phyloP scores from a whole-genome alignment of 2,329 filamentous ascomycete species.

The Aspergillus neoniger region DNA sequence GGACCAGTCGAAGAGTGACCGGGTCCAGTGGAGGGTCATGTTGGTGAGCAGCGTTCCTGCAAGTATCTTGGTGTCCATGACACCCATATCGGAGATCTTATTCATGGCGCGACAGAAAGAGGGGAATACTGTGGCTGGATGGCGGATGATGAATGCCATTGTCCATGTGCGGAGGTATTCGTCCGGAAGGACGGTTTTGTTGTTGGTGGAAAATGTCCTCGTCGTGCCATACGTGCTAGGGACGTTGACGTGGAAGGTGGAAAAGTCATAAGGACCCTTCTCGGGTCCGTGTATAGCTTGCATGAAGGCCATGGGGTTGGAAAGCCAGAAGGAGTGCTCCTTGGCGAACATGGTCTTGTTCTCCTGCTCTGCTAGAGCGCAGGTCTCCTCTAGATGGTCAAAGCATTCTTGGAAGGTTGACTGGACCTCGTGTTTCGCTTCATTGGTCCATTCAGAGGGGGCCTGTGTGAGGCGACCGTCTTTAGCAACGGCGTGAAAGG shows the following conservation, averaged over 20 bases:
- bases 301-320: slow-evolving; percentile 24
- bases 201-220: slow-evolving; percentile 23
- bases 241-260: slow-evolving; percentile 20
- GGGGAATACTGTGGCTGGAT: slow-evolving; percentile 3
- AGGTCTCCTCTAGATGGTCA: slow-evolving; percentile 28
- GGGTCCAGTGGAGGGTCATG: slow-evolving; percentile 1
- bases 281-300: slow-evolving; percentile 14
- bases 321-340: slow-evolving; percentile 38
- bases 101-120: neutral
- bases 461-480: slow-evolving; percentile 21
- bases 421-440: slow-evolving; percentile 27
- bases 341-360: slow-evolving; percentile 38
- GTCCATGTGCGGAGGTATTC: slow-evolving; percentile 5
- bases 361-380: slow-evolving; percentile 23
- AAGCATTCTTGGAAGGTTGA: slow-evolving; percentile 30
- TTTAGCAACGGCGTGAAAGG: slow-evolving; percentile 12
- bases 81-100: neutral
- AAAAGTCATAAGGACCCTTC: slow-evolving; percentile 8
- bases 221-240: slow-evolving; percentile 18
- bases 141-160: slow-evolving; percentile 1
- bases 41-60: neutral
- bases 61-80: neutral
- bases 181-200: neutral
- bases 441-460: slow-evolving; percentile 30
- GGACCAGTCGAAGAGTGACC: slow-evolving; percentile 1